Percentiles rank a stretch among this genome's conserved stretches.
Conservation (phyloP, 495 filamentous ascomycete genomes). For the Lasiosphaeris hirsuta region DNA sequence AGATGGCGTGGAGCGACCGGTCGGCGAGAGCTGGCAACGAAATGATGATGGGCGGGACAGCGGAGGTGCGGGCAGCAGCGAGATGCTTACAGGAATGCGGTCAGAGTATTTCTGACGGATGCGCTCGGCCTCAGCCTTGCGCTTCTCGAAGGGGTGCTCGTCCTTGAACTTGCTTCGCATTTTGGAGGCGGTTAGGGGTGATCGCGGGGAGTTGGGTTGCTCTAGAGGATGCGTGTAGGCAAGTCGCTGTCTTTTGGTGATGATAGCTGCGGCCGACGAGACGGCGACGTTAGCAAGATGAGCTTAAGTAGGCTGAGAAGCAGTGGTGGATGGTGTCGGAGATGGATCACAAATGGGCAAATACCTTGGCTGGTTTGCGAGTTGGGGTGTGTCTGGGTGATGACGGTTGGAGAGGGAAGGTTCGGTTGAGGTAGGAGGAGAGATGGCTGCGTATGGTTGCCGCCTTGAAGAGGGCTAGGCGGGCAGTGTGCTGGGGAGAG, state of each 20-base stretch:
- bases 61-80: slow-evolving; percentile 1
- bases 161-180: slow-evolving; percentile 99
- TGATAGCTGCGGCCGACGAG: background rate
- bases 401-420: slow-evolving; percentile 16
- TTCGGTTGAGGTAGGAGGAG: slow-evolving; percentile 4
- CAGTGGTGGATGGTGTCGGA: background rate
- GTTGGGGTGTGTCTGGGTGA: background rate
- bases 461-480: slow-evolving; percentile 23
- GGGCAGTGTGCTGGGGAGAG: slow-evolving; percentile 18
- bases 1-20: background rate
- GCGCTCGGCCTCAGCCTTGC: slow-evolving; percentile 97
- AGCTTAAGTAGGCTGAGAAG: background rate
- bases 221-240: background rate
- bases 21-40: background rate
- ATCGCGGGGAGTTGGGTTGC: background rate
- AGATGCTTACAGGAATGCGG: slow-evolving; percentile 85
- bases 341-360: background rate
- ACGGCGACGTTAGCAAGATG: background rate
- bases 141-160: slow-evolving; percentile 99
- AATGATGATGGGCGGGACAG: slow-evolving; percentile 3
- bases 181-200: slow-evolving; percentile 39
- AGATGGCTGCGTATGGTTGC: slow-evolving; percentile 17
- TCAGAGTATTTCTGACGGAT: slow-evolving; percentile 99
- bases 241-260: background rate
- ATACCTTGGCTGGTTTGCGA: background rate